These are phyloP conservation scores for Coniochaeta prunicola DNA, from an alignment of 2,329 filamentous ascomycete species.

Conservation along the genomic window DNA sequence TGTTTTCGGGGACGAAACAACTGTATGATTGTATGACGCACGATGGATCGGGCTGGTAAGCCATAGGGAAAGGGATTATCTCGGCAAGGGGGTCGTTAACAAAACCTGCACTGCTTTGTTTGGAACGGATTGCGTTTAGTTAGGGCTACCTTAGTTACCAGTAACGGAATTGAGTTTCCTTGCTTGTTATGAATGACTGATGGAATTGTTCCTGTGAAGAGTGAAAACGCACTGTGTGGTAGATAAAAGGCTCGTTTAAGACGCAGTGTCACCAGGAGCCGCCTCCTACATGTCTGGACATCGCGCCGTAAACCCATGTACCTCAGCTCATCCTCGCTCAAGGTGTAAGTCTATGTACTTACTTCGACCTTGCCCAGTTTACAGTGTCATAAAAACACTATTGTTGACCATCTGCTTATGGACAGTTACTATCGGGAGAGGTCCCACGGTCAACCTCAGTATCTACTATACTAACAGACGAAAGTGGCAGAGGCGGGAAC, in stretches of 20 bases:
- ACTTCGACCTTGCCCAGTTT: too few species aligned
- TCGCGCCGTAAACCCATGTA: too few species aligned
- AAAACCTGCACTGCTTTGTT: neutral
- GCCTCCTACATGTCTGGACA: too few species aligned
- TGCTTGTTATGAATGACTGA: neutral
- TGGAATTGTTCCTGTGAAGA: too few species aligned
- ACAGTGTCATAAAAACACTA: too few species aligned
- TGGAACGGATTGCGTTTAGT: neutral
- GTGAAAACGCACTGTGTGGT: too few species aligned
- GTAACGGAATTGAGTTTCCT: neutral
- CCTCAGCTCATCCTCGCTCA: too few species aligned
- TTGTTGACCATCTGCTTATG: too few species aligned
- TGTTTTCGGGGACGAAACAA: neutral
- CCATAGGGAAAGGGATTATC: neutral
- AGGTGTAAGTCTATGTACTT: too few species aligned
- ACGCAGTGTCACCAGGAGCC: too few species aligned
- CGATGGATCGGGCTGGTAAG: neutral
- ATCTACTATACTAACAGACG: neutral
- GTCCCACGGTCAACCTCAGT: neutral
- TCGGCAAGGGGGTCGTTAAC: neutral
- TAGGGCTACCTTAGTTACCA: neutral
- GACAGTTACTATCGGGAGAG: too few species aligned
- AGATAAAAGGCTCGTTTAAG: too few species aligned
- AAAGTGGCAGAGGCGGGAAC: neutral
- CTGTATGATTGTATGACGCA: neutral